Conservation (phyloP, 2,329 filamentous ascomycete species). For the Raffaelea ambrosiae region DNA sequence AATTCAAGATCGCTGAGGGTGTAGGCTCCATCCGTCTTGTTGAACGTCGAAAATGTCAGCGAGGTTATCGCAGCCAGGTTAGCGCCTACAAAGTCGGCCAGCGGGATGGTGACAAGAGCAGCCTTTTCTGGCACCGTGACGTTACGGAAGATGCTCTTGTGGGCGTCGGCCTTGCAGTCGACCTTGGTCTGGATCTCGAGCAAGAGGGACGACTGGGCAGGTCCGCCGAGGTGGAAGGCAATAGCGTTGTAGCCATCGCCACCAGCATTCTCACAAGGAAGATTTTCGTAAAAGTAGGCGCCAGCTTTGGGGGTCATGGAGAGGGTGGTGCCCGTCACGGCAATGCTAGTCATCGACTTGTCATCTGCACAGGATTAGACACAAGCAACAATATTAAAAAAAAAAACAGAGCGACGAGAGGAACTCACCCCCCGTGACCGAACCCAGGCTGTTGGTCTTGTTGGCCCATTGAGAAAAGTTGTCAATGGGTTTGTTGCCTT, state of each 20-base stretch:
- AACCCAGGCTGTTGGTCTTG: slow-evolving; percentile 18
- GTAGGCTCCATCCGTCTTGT: slow-evolving; percentile 5
- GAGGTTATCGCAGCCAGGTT: slow-evolving; percentile 27
- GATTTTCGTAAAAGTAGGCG: slow-evolving; percentile 47
- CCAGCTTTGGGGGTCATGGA: slow-evolving; percentile 37
- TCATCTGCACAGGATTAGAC: too few relatives aligned
- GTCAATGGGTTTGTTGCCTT: slow-evolving; percentile 19
- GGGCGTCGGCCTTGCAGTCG: slow-evolving; percentile 24
- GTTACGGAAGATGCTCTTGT: slow-evolving; percentile 10
- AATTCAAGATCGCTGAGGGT: slow-evolving; percentile 11
- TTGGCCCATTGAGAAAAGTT: slow-evolving; percentile 19
- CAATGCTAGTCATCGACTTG: slow-evolving; percentile 33
- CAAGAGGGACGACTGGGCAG: slow-evolving; percentile 14
- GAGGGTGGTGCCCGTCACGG: slow-evolving; percentile 31
- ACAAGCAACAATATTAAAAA: too few relatives aligned
- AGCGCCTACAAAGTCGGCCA: slow-evolving; percentile 27
- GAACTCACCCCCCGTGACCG: slow-evolving; percentile 18
- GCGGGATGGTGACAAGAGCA: slow-evolving; percentile 6
- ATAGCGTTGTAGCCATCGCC: slow-evolving; percentile 37
- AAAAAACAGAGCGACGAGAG: too few relatives aligned
- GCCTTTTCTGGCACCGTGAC: slow-evolving; percentile 4
- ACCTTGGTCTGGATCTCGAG: slow-evolving; percentile 12
- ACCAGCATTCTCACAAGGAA: slow-evolving; percentile 35
- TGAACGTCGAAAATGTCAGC: slow-evolving; percentile 10
- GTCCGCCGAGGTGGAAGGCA: slow-evolving; percentile 37